These are phyloP conservation scores for Rhodotorula babjevae DNA, from an alignment of 768 basidiomycete genomes.

Conservation along the genomic window DNA sequence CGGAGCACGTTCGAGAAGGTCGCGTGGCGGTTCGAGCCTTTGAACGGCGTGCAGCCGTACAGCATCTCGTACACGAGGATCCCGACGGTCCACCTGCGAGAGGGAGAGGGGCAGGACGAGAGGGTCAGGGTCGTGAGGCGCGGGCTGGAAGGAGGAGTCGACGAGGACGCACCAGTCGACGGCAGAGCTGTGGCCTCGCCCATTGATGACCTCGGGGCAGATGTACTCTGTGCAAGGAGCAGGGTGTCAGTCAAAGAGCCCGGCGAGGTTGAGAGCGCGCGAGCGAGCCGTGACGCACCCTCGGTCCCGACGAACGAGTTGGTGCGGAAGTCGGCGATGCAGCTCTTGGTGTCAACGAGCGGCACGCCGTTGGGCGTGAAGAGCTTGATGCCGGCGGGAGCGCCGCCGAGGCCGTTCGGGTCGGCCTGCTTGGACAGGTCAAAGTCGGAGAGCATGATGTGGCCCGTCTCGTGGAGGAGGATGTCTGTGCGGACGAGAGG, in stretches of 20 bases:
- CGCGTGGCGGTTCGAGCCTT: constrained; percentile 86
- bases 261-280: not conserved
- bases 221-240: constrained; percentile 77
- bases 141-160: too few species aligned
- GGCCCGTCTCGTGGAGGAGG: constrained; percentile 91
- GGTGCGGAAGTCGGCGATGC: constrained; percentile 94
- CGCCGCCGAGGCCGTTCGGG: constrained; percentile 62
- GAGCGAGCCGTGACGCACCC: constrained; percentile 55
- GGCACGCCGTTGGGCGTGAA: constrained; percentile 85
- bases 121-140: too few species aligned
- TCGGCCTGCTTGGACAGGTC: constrained; percentile 94
- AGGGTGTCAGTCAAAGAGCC: not conserved
- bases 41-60: constrained; percentile 98
- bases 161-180: constrained; percentile 69
- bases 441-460: constrained; percentile 99
- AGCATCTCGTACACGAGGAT: constrained; percentile 95
- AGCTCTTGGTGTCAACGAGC: constrained; percentile 91
- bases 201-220: constrained; percentile 95
- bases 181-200: constrained; percentile 91
- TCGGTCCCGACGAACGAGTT: constrained; percentile 98
- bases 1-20: constrained; percentile 94
- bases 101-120: not conserved
- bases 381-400: constrained; percentile 78
- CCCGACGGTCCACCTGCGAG: constrained; percentile 66
- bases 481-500: constrained; percentile 62